Conservation (phyloP, 2,329 filamentous ascomycete genomes). For the Fusarium chaquense region DNA sequence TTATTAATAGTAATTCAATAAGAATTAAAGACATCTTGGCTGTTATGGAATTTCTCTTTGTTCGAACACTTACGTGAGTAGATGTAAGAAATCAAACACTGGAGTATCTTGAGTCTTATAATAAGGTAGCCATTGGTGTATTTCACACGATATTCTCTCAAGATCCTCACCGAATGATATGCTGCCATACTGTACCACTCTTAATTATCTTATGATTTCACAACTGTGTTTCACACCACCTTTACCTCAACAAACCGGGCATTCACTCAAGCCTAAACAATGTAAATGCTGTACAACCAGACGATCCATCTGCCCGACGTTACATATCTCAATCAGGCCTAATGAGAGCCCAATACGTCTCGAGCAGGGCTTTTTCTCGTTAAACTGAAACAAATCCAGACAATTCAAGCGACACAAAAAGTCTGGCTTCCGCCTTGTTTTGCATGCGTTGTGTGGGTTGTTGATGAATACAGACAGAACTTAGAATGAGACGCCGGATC, state of each 20-base stretch:
- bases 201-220: background rate
- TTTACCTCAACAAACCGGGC: background rate
- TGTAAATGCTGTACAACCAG: conserved; percentile 12
- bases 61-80: background rate
- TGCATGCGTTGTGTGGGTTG: conserved; percentile 11
- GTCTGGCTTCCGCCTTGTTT: conserved; percentile 5
- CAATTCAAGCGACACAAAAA: conserved; percentile 14
- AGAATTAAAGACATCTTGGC: too few relatives aligned
- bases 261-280: background rate
- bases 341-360: conserved; percentile 18
- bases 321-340: conserved; percentile 20
- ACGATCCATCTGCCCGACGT: conserved; percentile 30
- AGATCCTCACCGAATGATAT: background rate
- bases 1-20: too few relatives aligned
- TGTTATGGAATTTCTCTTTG: too few relatives aligned
- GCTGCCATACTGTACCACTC: background rate
- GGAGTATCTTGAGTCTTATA: background rate
- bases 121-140: background rate
- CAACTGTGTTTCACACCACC: background rate
- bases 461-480: conserved; percentile 4
- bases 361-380: conserved; percentile 24
- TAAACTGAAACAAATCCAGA: conserved; percentile 34
- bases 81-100: background rate
- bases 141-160: background rate
- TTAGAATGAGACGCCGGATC: conserved; percentile 21